Base-by-base conservation (phyloP, 2,329 filamentous ascomycete genomes). In the Tolypocladium nubicola region DNA sequence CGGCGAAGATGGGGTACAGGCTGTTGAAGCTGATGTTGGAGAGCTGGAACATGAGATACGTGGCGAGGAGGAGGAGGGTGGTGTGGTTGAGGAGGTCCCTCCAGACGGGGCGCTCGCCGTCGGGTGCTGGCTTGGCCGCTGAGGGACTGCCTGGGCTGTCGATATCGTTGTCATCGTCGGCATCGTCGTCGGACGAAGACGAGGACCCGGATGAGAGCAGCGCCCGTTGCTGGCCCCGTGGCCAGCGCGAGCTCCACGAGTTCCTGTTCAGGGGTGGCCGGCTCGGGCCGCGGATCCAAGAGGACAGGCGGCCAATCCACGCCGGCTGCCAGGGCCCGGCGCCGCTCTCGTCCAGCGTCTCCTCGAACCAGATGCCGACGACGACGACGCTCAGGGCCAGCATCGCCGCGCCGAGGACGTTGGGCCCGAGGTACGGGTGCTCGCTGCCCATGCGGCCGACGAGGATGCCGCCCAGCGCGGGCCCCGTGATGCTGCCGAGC, bases 11-110 rank as follows among this genome's bases (percentile, higher is more conserved):
- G 1, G 94, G 94, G 66, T 95, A 99, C 0, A 99, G 77, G 21
- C 90, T 93, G 72, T 96, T 97, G 79, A 92, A 99, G 4, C 90
- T 91, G 62, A 97, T 90, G 70, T 97, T 97, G 60, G 89, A 86
- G 6, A 99, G 79, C 66, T 97, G 92, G 68, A 97, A 99, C 54
- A 97, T 87, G 49, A 97, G 82, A 67, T 96, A 97, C 0, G 92
- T 95, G 55, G 83, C 70, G 7, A 99, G 81, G 0, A 99, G 80
- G 3, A 95, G 76, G 14, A 97, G 70, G 0, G 91, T 96, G 59
- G 94, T 91, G 58, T 85, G 81, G 66, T 89, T 96, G 54, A 93
- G 79, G 1, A 96, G 67, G 49, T 80, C 75, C n/a, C 70, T 75
- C 73, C 78, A 78, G 1, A 71, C 58, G 75, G 75, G 56, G 73